phyloP scores from a whole-genome alignment of 1,284 basidiomycete species.

The Fistulinella cinereoalba region DNA sequence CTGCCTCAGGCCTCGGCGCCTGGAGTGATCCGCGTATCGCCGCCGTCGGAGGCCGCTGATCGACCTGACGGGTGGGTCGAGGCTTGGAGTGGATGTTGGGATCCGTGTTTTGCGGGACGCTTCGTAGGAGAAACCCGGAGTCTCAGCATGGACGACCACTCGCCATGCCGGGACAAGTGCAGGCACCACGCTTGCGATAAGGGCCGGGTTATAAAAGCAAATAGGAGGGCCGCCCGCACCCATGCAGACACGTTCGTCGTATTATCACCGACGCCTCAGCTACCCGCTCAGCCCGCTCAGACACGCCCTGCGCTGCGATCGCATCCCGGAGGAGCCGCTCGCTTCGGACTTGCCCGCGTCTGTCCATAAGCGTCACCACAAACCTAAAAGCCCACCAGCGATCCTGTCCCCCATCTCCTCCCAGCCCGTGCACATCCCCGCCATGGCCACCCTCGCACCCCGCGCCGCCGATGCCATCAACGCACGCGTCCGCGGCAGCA shows the following conservation, averaged over 20 bases:
- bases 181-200: too few relatives aligned
- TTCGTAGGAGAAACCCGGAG: too few relatives aligned
- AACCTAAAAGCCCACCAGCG: constrained; percentile 42
- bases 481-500: constrained; percentile 62
- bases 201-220: constrained; percentile 31
- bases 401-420: constrained; percentile 66
- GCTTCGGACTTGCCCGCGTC: constrained; percentile 35
- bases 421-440: constrained; percentile 56
- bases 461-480: constrained; percentile 61
- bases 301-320: constrained; percentile 22
- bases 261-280: constrained; percentile 13
- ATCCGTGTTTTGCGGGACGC: neutral
- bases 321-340: constrained; percentile 32
- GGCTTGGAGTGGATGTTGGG: neutral
- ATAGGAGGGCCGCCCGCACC: constrained; percentile 4
- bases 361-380: constrained; percentile 54
- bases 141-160: too few relatives aligned
- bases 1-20: neutral
- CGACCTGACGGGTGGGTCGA: too few relatives aligned
- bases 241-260: constrained; percentile 37
- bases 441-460: constrained; percentile 60
- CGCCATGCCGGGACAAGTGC: too few relatives aligned
- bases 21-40: constrained; percentile 5
- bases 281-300: constrained; percentile 10
- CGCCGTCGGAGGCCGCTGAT: neutral